Conservation (phyloP, 2,329 filamentous ascomycete species). For the Fusarium coffeatum region DNA sequence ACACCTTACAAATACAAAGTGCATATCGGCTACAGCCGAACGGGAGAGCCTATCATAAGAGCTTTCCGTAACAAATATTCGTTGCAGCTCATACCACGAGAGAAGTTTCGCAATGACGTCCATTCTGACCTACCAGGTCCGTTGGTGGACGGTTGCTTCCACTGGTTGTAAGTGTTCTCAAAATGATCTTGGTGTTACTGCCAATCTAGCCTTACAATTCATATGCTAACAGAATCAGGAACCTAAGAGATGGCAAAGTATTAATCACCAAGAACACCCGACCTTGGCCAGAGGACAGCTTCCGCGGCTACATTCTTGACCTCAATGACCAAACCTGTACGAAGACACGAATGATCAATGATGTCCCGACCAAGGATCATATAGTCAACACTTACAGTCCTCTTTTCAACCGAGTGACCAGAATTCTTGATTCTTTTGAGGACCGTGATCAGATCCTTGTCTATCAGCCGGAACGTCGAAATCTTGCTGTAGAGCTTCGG, state of each 20-base stretch:
- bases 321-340: constrained; percentile 28
- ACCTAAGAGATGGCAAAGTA: constrained; percentile 34
- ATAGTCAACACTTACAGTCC: constrained; percentile 42
- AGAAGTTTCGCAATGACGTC: constrained; percentile 23
- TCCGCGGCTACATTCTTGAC: constrained; percentile 26
- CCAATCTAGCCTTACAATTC: too few relatives aligned
- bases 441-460: constrained; percentile 32
- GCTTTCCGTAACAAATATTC: constrained; percentile 34
- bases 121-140: constrained; percentile 60
- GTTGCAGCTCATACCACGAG: constrained; percentile 39
- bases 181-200: too few relatives aligned
- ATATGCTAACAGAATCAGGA: constrained; percentile 5
- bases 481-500: constrained; percentile 61
- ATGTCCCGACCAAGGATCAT: constrained; percentile 5
- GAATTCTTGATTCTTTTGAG: constrained; percentile 41
- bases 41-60: constrained; percentile 46
- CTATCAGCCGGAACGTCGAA: constrained; percentile 31
- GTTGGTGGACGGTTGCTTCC: constrained; percentile 63
- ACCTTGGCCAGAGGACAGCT: constrained; percentile 33
- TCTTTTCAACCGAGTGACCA: constrained; percentile 31
- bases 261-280: constrained; percentile 33
- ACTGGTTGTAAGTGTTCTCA: constrained; percentile 64
- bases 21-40: constrained; percentile 55
- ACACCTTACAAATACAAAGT: constrained; percentile 59
- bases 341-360: neutral